phyloP scores from a whole-genome alignment of 176 grass and related monocot species.

The Oryza glumipatula region DNA sequence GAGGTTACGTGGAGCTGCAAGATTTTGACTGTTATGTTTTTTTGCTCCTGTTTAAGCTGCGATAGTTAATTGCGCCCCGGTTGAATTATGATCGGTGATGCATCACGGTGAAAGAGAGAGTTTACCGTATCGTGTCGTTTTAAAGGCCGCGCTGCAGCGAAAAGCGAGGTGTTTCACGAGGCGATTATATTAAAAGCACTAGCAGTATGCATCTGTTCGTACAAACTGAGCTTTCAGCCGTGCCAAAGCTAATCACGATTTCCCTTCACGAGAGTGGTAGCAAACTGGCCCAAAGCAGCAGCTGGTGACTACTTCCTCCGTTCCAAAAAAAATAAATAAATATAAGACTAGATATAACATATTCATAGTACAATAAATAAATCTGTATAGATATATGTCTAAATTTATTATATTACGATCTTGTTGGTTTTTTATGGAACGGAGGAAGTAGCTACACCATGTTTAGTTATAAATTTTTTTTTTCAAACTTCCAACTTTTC shows the following conservation, averaged over 20 bases:
- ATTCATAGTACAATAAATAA: too few species aligned
- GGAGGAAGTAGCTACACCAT: too few species aligned
- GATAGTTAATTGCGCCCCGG: background rate
- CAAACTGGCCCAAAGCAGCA: background rate
- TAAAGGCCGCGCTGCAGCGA: background rate
- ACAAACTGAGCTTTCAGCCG: background rate
- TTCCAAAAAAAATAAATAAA: too few species aligned
- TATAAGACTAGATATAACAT: too few species aligned
- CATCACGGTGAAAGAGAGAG: background rate
- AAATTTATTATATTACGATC: too few species aligned
- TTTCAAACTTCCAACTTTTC: too few species aligned
- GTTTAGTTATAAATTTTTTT: too few species aligned
- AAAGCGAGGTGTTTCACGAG: background rate
- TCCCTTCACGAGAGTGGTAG: background rate
- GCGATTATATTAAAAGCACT: background rate
- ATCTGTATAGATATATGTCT: too few species aligned
- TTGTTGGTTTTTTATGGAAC: too few species aligned
- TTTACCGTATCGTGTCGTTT: background rate
- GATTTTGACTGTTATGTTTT: background rate
- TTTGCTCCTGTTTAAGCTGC: background rate
- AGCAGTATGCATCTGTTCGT: background rate
- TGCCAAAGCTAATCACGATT: background rate
- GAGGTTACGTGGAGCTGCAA: constrained; percentile 20
- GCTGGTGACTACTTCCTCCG: too few species aligned
- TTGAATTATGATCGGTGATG: background rate